A percentile compares a stretch with the other conserved stretches of the same genome.
These are phyloP conservation scores for Penicillium sp. DNA, from an alignment of 2,329 filamentous ascomycete genomes.

Conservation along the genomic window DNA sequence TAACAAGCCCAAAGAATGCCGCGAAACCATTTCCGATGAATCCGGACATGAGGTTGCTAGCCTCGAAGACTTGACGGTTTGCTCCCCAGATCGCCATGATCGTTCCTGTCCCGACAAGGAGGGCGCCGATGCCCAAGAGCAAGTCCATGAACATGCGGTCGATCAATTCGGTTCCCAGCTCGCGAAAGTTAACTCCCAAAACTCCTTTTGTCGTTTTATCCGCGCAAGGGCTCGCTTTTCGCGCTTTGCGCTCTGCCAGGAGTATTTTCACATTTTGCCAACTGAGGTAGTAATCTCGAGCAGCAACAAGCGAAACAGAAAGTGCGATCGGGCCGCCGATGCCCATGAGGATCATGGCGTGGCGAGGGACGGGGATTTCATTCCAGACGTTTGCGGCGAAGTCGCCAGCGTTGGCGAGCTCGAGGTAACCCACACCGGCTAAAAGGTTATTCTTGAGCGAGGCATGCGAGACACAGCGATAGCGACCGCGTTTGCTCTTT, in stretches of 20 bases:
- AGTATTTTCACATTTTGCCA: slow-evolving; percentile 55
- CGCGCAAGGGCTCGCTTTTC: slow-evolving; percentile 27
- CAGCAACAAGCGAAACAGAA: slow-evolving; percentile 51
- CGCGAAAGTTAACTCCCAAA: slow-evolving; percentile 53
- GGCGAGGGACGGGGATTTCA: slow-evolving; percentile 53
- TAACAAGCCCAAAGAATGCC: slow-evolving; percentile 56
- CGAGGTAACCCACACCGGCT: slow-evolving; percentile 55
- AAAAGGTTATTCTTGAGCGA: slow-evolving; percentile 40
- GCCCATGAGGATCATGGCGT: slow-evolving; percentile 56
- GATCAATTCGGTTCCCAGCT: slow-evolving; percentile 57
- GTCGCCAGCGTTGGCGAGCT: slow-evolving; percentile 61
- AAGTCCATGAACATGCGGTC: slow-evolving; percentile 59
- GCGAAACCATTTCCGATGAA: slow-evolving; percentile 60
- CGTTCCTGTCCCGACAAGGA: slow-evolving; percentile 58
- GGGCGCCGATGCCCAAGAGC: slow-evolving; percentile 55
- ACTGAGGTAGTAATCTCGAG: slow-evolving; percentile 51
- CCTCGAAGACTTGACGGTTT: slow-evolving; percentile 47
- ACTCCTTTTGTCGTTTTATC: slow-evolving; percentile 34
- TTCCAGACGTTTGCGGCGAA: slow-evolving; percentile 66
- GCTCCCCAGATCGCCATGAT: slow-evolving; percentile 60
- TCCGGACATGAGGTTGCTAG: slow-evolving; percentile 60
- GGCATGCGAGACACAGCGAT: slow-evolving; percentile 1
- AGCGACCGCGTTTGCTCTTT: slow-evolving; percentile 2
- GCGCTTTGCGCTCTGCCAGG: slow-evolving; percentile 44
- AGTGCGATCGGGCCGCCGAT: slow-evolving; percentile 57